Evolutionary conservation across 2,329 filamentous ascomycete genomes (phyloP), one percentile per base, ranked within the genome.

Genomic region (Ophiostoma sp.): DNA sequence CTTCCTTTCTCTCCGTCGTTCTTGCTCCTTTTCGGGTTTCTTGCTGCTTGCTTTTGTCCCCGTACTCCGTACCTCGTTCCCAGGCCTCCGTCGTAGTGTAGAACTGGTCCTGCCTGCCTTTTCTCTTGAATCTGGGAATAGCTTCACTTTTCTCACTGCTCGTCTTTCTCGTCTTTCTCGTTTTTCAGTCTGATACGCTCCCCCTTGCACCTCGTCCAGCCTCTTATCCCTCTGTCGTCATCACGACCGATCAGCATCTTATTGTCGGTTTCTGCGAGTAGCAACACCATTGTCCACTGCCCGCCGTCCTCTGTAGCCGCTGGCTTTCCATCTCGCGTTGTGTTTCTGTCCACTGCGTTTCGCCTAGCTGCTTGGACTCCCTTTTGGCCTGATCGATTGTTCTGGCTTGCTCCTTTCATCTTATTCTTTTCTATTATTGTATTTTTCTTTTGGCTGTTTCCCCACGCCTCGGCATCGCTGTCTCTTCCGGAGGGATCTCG

Each of bases 121-220:
- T 38, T 18, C 14, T 47, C 42, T 27, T 18, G 47, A 65, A 55
- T 9, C 8, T 60, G 38, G 40, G 67, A 68, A 65, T 65, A 65
- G 67, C 66, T 64, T 60, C 66, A 62, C 66, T 62, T 44, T 27
- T 40, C 5, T n/a, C 49, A 64, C 62, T 60, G 11, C 18, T 44
- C n/a, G 14, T 52, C 27, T 58, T 42, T 42, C 3, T 4, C 16
- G 14, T 40, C 14, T 42, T 27, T 18, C 38, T 14, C 16, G 55
- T 62, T 6, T 63, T 16, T 5, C 18, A 3, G 6, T n/a, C 49
- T 18, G 49, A 14, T n/a, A 18, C 8, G 16, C 16, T 38, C 12
- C 16, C 38, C 40, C 2, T 40, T 12, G 11, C 38, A 18, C 36
- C 16, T n/a, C 16, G n/a, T 5, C 36, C 27, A 14, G 4, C 49